A percentile compares a stretch with the other conserved stretches of the same genome.
phyloP scores from a whole-genome alignment of 2,329 filamentous ascomycete genomes.

The Huntiella abstrusa region DNA sequence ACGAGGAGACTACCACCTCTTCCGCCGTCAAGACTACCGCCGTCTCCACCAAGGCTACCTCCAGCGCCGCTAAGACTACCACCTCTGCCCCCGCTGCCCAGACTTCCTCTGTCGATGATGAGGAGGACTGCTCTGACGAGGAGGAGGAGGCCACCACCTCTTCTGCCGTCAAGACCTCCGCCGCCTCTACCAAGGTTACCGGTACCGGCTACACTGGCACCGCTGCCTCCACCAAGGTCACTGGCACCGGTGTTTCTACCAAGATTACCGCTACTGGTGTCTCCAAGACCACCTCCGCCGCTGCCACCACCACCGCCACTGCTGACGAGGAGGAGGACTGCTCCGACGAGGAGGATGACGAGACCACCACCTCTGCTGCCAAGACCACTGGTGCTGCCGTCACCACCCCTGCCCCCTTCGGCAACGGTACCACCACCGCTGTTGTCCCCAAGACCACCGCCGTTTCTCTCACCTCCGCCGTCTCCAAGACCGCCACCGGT shows the following conservation, averaged over 20 bases:
- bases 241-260: background rate
- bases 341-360: background rate
- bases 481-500: background rate
- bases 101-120: background rate
- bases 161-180: background rate
- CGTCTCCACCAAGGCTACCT: background rate
- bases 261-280: background rate
- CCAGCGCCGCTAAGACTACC: background rate
- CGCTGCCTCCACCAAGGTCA: background rate
- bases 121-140: background rate
- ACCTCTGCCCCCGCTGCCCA: too few relatives aligned
- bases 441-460: slow-evolving; percentile 3
- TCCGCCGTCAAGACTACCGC: background rate
- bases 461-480: background rate
- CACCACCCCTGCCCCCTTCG: slow-evolving; percentile 1
- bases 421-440: slow-evolving; percentile 3
- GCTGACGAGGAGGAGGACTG: background rate
- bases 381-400: background rate
- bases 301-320: background rate
- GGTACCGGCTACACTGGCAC: background rate
- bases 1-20: background rate
- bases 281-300: background rate
- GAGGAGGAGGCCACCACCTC: background rate
- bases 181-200: background rate
- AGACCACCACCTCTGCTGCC: background rate